A percentile compares a stretch with the other conserved stretches of the same genome.
phyloP scores from a whole-genome alignment of 2,329 filamentous ascomycete species.

The Cladophialophora exuberans region DNA sequence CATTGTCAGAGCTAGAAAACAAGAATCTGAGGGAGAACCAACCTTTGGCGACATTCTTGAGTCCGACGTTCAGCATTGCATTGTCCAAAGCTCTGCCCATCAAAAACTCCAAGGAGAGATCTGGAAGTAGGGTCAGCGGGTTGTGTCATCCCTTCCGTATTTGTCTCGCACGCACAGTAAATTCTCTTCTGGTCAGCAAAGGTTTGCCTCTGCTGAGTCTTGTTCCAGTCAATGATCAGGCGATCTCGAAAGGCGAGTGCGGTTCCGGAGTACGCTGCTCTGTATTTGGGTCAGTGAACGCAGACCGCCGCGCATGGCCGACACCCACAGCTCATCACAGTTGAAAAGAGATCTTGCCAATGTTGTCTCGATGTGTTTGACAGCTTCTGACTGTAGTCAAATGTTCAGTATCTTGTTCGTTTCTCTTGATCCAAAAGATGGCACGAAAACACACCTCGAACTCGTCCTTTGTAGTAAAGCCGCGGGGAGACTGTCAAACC shows the following conservation, averaged over 20 bases:
- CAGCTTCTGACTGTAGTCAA: conserved; percentile 69
- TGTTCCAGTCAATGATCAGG: conserved; percentile 95
- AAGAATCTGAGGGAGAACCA: conserved; percentile 36
- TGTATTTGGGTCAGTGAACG: conserved; percentile 34
- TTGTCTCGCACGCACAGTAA: conserved; percentile 65
- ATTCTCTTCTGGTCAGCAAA: conserved; percentile 88
- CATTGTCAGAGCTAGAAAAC: conserved; percentile 33
- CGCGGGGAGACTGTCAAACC: conserved; percentile 58
- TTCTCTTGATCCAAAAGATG: neutral
- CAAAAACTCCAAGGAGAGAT: conserved; percentile 93
- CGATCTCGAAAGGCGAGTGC: conserved; percentile 91
- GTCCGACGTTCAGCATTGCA: conserved; percentile 93
- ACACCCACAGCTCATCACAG: conserved; percentile 75
- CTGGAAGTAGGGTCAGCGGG: conserved; percentile 43
- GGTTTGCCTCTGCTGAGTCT: conserved; percentile 94
- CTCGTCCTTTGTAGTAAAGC: conserved; percentile 77
- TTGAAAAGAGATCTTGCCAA: conserved; percentile 96
- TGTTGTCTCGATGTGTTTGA: conserved; percentile 94
- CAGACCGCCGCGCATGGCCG: neutral
- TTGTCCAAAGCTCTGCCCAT: conserved; percentile 98
- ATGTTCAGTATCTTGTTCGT: conserved; percentile 12
- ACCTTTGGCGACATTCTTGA: conserved; percentile 84
- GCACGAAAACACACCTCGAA: conserved; percentile 60
- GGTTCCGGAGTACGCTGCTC: conserved; percentile 87
- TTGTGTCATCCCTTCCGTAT: neutral